A percentile compares a stretch with the other conserved stretches of the same genome.
Conservation (phyloP, 1,139 yeast species). For the Tardiomyces blankii region DNA sequence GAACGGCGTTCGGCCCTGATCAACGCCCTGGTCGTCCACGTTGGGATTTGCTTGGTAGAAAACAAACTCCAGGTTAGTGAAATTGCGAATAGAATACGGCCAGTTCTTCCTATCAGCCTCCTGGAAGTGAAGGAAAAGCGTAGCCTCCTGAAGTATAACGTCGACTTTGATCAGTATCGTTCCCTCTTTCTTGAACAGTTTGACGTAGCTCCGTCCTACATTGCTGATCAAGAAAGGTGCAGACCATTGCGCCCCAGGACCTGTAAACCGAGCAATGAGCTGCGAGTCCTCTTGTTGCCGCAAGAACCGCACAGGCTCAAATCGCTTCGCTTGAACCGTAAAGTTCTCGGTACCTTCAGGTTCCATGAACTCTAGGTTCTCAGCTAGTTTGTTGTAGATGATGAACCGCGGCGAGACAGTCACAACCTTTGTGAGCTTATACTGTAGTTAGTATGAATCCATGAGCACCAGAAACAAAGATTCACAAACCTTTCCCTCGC, state of each 20-base stretch:
- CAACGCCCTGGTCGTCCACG: conserved; percentile 61
- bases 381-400: conserved; percentile 48
- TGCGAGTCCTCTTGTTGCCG: conserved; percentile 40
- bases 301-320: conserved; percentile 57
- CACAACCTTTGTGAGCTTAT: conserved; percentile 64
- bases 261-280: conserved; percentile 46
- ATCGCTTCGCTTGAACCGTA: conserved; percentile 35
- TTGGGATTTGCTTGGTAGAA: conserved; percentile 83
- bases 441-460: conserved; percentile 22
- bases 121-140: conserved; percentile 64
- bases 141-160: conserved; percentile 65
- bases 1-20: conserved; percentile 23
- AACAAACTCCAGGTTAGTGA: conserved; percentile 72
- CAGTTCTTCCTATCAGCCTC: conserved; percentile 55
- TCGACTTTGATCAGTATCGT: conserved; percentile 65
- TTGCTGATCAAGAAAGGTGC: conserved; percentile 80
- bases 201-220: conserved; percentile 69
- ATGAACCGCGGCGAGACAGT: conserved; percentile 78
- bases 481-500: conserved; percentile 48
- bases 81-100: conserved; percentile 90
- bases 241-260: conserved; percentile 61
- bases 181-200: conserved; percentile 53
- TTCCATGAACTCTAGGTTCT: conserved; percentile 53
- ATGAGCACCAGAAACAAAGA: too few species aligned
- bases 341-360: conserved; percentile 31